Evolutionary conservation across 176 grass and related monocot species (phyloP).

Genomic region (Olyra latifolia): DNA sequence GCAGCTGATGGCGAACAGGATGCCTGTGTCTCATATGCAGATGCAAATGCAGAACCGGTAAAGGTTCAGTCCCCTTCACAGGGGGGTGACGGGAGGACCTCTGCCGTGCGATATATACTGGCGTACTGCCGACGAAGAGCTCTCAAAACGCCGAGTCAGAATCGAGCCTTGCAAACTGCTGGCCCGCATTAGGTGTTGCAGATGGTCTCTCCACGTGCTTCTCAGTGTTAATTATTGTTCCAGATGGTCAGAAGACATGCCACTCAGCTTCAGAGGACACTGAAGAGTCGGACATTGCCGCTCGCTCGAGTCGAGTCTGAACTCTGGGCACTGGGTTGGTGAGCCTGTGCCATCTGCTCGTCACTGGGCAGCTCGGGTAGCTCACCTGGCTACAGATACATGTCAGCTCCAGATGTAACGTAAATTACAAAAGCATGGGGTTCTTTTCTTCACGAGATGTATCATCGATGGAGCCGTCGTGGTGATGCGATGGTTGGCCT

Average conservation of each 20-base stretch:
- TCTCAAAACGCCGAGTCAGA: background rate
- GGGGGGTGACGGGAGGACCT: background rate
- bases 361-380: background rate
- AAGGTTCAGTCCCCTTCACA: background rate
- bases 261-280: background rate
- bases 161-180: background rate
- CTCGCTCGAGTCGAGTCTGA: no score
- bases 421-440: background rate
- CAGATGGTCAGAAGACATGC: background rate
- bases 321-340: background rate
- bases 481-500: background rate
- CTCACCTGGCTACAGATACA: no score
- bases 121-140: background rate
- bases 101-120: no score
- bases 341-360: background rate
- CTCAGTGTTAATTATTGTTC: background rate
- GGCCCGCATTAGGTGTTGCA: background rate
- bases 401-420: background rate
- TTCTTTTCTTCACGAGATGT: background rate
- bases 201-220: slow-evolving; percentile 28
- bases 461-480: background rate
- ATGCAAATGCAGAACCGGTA: background rate
- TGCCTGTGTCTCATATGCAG: background rate
- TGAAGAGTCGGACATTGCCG: no score
- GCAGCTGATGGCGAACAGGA: background rate